These are phyloP conservation scores for Trichoderma sp. DNA, from an alignment of 2,329 filamentous ascomycete species.

Conservation along the genomic window DNA sequence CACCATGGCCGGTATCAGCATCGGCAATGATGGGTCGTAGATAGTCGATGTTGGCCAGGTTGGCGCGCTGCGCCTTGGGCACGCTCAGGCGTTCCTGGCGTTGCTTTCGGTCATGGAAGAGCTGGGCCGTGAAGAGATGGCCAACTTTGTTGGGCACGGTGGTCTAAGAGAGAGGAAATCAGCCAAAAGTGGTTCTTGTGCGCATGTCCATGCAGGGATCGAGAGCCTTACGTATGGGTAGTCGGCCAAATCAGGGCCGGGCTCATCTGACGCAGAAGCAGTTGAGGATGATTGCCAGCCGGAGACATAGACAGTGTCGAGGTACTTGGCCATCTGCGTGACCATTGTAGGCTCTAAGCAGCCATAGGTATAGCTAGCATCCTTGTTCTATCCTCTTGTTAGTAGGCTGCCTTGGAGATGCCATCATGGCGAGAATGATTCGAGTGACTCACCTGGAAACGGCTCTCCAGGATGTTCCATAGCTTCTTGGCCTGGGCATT, in stretches of 20 bases:
- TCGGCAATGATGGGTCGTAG: constrained; percentile 94
- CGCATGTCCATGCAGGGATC: not conserved
- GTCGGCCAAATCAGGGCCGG: constrained; percentile 94
- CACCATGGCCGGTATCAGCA: constrained; percentile 94
- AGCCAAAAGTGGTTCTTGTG: not conserved
- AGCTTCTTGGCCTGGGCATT: constrained; percentile 90
- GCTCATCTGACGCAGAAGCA: constrained; percentile 90
- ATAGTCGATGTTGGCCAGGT: constrained; percentile 82
- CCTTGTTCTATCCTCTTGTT: constrained; percentile 58
- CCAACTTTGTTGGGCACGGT: constrained; percentile 98
- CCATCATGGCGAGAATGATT: not conserved
- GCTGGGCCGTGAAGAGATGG: constrained; percentile 96
- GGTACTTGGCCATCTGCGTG: constrained; percentile 98
- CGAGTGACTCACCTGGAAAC: constrained; percentile 67
- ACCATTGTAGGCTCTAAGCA: constrained; percentile 98
- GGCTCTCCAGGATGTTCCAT: constrained; percentile 81
- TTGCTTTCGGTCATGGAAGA: constrained; percentile 99
- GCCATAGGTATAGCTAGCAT: constrained; percentile 92
- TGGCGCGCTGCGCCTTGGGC: constrained; percentile 67
- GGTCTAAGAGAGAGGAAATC: constrained; percentile 53
- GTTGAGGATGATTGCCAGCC: constrained; percentile 99
- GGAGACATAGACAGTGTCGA: constrained; percentile 98
- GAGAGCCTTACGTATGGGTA: constrained; percentile 73
- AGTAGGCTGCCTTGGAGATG: not conserved
- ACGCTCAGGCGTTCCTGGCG: constrained; percentile 85